Conservation (phyloP, 805 yeast species). For the Vanderwaltozyma tropicalis region DNA sequence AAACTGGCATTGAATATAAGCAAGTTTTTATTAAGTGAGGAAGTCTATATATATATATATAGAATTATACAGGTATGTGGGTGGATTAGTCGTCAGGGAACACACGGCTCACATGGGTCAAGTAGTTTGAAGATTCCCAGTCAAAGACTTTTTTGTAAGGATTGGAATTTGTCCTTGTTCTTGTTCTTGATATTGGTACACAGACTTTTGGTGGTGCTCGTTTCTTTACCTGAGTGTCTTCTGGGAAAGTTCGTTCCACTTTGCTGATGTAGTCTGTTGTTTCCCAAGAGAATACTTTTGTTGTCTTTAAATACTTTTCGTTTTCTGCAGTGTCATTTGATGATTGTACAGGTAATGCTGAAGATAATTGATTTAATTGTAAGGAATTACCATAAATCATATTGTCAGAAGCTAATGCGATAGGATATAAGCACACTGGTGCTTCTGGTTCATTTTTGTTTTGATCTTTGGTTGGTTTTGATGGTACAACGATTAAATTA, state of each 20-base stretch:
- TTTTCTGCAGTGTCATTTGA: neutral
- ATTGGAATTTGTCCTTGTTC: neutral
- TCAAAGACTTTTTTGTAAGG: neutral
- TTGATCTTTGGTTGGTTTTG: neutral
- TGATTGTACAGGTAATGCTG: neutral
- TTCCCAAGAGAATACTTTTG: constrained; percentile 11
- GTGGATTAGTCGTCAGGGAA: neutral
- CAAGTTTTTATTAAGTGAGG: too few relatives aligned
- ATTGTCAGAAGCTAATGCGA: constrained; percentile 2
- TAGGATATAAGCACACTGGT: neutral
- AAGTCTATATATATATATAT: too few relatives aligned
- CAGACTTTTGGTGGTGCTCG: neutral
- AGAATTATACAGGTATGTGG: too few relatives aligned
- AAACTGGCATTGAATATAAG: too few relatives aligned
- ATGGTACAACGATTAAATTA: too few relatives aligned
- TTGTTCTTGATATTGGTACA: neutral
- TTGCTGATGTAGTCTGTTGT: constrained; percentile 7
- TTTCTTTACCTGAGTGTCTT: neutral
- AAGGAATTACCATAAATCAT: constrained; percentile 1
- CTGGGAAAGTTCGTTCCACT: constrained; percentile 10
- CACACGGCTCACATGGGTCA: neutral
- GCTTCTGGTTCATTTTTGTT: neutral
- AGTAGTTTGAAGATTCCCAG: neutral
- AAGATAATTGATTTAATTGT: neutral
- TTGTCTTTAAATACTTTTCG: neutral